These are phyloP conservation scores for Cyclotella kingstonii DNA, from an alignment of 108 stramenopile species.

Conservation along the genomic window DNA sequence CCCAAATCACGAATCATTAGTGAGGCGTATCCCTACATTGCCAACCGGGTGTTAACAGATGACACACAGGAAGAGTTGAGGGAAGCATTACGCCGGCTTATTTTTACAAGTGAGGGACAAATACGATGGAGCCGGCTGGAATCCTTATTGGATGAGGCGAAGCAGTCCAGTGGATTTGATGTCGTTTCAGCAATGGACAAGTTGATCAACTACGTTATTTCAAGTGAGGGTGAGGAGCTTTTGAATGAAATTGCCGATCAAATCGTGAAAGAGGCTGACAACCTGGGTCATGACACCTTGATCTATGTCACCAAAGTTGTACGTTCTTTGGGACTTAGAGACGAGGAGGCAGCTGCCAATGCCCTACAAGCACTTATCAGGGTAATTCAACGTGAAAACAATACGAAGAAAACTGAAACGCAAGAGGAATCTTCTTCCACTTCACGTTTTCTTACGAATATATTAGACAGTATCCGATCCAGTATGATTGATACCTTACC, in stretches of 20 bases:
- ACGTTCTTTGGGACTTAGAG: conserved; percentile 56
- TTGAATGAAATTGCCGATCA: conserved; percentile 69
- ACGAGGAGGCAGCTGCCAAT: conserved; percentile 65
- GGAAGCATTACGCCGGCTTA: conserved; percentile 77
- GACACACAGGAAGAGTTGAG: conserved; percentile 78
- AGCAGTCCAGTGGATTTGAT: conserved; percentile 75
- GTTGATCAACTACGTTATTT: conserved; percentile 76
- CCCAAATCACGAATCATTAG: conserved; percentile 85
- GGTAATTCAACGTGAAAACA: conserved; percentile 11
- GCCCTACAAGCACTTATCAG: conserved; percentile 60
- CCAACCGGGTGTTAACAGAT: conserved; percentile 91
- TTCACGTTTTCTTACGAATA: conserved; percentile 11
- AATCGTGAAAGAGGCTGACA: conserved; percentile 76
- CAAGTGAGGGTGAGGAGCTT: conserved; percentile 72
- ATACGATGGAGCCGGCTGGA: conserved; percentile 92
- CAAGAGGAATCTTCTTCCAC: conserved; percentile 28
- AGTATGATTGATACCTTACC: conserved; percentile 57
- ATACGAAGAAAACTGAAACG: background rate
- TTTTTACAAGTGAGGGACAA: conserved; percentile 76
- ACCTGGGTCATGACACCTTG: conserved; percentile 64
- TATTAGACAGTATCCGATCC: conserved; percentile 25
- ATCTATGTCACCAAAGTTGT: conserved; percentile 59
- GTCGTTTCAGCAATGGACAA: conserved; percentile 82
- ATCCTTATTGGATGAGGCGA: conserved; percentile 83
- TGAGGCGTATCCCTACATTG: conserved; percentile 95